Conservation (phyloP, 257 asterid species). For the Solanum clarkiae region DNA sequence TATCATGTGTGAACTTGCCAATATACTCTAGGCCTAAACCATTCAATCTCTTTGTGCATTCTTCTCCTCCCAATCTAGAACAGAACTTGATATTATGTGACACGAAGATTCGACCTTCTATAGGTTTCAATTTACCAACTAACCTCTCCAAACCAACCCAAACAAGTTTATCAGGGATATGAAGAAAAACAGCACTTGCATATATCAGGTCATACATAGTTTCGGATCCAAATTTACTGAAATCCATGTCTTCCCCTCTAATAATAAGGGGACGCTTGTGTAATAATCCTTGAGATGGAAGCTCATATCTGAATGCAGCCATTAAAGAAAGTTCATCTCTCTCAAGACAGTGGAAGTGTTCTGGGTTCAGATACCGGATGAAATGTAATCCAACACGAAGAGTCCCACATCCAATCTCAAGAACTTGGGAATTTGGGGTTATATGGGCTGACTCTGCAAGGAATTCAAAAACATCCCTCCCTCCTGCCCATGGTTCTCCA, state of each 20-base stretch:
- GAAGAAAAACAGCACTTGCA: constrained; percentile 92
- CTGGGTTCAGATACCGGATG: constrained; percentile 64
- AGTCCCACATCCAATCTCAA: constrained; percentile 96
- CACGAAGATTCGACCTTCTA: constrained; percentile 72
- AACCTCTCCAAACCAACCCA: constrained; percentile 80
- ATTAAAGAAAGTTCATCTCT: constrained; percentile 91
- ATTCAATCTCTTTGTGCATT: constrained; percentile 60
- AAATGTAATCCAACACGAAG: constrained; percentile 94
- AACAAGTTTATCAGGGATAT: constrained; percentile 85
- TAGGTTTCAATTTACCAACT: constrained; percentile 44
- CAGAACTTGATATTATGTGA: constrained; percentile 94
- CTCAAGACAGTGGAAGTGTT: constrained; percentile 69
- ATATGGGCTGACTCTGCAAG: constrained; percentile 56
- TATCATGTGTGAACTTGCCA: constrained; percentile 79
- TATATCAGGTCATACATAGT: constrained; percentile 56
- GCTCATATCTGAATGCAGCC: constrained; percentile 88
- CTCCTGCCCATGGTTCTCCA: constrained; percentile 99
- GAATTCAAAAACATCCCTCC: constrained; percentile 84
- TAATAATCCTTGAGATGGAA: constrained; percentile 85
- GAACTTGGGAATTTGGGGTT: constrained; percentile 51
- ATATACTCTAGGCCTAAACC: constrained; percentile 58
- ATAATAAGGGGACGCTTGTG: constrained; percentile 71
- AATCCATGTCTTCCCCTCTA: constrained; percentile 92
- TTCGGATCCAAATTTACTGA: constrained; percentile 54
- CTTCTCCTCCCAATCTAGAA: constrained; percentile 85